Base-by-base conservation (phyloP, 768 basidiomycete genomes). In the Boletus sensibilis region DNA sequence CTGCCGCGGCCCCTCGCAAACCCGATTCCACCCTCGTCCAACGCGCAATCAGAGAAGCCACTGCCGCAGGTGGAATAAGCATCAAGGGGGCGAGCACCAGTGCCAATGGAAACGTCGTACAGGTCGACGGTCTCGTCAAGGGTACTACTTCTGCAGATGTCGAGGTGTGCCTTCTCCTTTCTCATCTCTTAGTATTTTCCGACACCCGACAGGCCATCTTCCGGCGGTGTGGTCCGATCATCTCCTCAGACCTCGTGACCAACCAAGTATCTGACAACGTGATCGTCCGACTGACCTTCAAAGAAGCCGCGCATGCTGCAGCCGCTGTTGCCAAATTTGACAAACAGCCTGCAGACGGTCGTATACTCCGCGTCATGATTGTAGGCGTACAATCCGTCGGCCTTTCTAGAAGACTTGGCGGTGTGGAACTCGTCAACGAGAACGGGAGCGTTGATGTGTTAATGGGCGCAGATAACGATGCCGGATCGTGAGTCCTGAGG, bases 61-160 rank as follows among this genome's bases (percentile, higher is more conserved):
- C 79, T 0, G 72, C 59, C 53, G 62, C 64, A 58, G 68, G 59
- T 54, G 73, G 76, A 21, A 67, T 90, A 14, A 78, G 77, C 31
- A 90, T 91, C 73, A 89, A 88, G 69, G 88, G 88, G 14, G 88
- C 88, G 10, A 78, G 83, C 67, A 61, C 75, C 1, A 62, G 70
- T 27, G 72, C 78, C 39, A 68, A 64, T 27, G 84, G 85, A 16
- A 90, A 89, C 61, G 83, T 88, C 35, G 84, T 94, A 0, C 83
- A 91, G 67, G 86, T 94, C 23, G 77, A 82, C 4, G 90, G 88
- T 4, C 72, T 94, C 23, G 87, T 86, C 11, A 73, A 74, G 12
- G 92, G 91, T 2, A 93, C 92, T 25, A 92, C 88, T 9, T 79
- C 87, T 16, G 90, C 88, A 16, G 92, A 94, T 69, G 91, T 94